Evolutionary conservation across 495 filamentous ascomycete genomes (phyloP), one percentile per base, ranked within the genome.

Genomic region (Aspergillus homomorphus): DNA sequence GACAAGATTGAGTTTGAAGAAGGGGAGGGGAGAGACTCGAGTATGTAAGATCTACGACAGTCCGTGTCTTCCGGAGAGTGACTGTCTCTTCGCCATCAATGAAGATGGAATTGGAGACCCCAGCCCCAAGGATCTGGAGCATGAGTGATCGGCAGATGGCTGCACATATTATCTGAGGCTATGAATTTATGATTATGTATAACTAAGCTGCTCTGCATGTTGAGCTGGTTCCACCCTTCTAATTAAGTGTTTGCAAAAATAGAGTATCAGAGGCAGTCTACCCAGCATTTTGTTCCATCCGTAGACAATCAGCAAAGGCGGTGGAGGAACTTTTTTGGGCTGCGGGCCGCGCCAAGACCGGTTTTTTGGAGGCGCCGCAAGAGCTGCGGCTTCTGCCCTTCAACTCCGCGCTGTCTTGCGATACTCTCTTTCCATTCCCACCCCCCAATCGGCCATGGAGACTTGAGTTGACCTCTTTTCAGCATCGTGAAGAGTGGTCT

Each of bases 1-100:
- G 7, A 98, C 94, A 10, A 65, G 85, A 53, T 76, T 98, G 62
- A 96, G 90, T 62, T 71, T 98, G 66, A 96, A 96, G 78, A 98
- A 98, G 71, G 95, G 95, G 16, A 78, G 93, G 22, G 94, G 86
- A 19, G 94, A 98, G 80, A 98, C 94, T 19, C 84, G 94, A 75
- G 87, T 98, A 54, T 97, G 95, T 73, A 97, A 96, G 82, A 98
- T 98, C 57, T 98, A 98, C 72, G 94, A 98, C 73, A 96, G 91
- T 66, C 94, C 94, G 9, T 98, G 94, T 75, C 76, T 98, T 59
- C 94, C 94, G 1, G 94, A 98, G 75, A 92, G 89, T 67, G 94
- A 98, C 71, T 96, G 91, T 69, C 78, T 97, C 63, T 98, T 98
- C 72, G 92, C 94, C 16, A 98, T 98, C 67, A 91, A 89, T 41